Evolutionary conservation across 805 yeast species (phyloP).

Genomic region (Kluyveromyces aestuarii): DNA sequence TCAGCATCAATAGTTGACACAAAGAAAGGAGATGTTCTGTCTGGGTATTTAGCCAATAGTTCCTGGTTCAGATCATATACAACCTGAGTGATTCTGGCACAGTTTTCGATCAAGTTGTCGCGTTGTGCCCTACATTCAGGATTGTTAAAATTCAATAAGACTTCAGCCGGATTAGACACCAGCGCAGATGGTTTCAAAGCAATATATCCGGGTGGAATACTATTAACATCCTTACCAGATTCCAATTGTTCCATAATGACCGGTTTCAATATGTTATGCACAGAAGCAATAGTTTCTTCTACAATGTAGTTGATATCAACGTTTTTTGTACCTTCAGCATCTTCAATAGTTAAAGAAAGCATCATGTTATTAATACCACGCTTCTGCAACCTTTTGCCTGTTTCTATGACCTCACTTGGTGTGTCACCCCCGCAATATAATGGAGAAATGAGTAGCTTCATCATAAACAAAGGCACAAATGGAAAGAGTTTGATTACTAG

Average conservation of each 20-base stretch:
- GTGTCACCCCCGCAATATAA: conserved; percentile 89
- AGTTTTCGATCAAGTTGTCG: conserved; percentile 52
- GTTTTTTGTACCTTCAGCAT: conserved; percentile 69
- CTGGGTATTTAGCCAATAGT: conserved; percentile 45
- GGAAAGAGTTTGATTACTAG: conserved; percentile 61
- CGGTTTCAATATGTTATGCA: conserved; percentile 59
- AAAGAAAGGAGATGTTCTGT: conserved; percentile 61
- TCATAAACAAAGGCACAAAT: conserved; percentile 58
- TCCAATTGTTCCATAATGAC: conserved; percentile 54
- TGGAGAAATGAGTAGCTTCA: conserved; percentile 67
- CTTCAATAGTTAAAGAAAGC: conserved; percentile 90
- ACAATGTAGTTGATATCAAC: conserved; percentile 51
- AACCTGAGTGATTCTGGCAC: conserved; percentile 52
- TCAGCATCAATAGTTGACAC: conserved; percentile 87
- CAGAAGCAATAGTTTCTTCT: conserved; percentile 53
- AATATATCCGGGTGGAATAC: conserved; percentile 82
- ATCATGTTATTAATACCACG: conserved; percentile 90
- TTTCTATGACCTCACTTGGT: conserved; percentile 54
- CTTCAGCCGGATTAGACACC: conserved; percentile 64
- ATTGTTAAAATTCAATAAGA: conserved; percentile 50
- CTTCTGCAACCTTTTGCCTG: conserved; percentile 56
- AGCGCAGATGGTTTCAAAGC: conserved; percentile 93
- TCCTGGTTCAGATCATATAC: conserved; percentile 43
- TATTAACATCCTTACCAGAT: conserved; percentile 40
- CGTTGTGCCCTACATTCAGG: conserved; percentile 48